Evolutionary conservation across 202 grass and related monocot genomes (phyloP).

Genomic region (Musa balbisiana): DNA sequence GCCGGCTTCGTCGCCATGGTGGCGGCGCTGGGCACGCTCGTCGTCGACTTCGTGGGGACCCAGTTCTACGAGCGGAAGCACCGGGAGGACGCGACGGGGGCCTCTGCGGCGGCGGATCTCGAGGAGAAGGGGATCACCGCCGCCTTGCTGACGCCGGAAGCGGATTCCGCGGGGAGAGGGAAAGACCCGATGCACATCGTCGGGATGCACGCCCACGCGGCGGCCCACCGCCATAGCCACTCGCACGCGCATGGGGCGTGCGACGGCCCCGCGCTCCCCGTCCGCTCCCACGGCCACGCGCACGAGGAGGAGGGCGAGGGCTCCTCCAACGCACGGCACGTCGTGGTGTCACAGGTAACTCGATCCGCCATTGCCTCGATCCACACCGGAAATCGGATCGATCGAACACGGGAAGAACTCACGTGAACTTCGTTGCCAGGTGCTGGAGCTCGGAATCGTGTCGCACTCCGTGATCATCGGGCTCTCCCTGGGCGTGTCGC

Average conservation of each 20-base stretch:
- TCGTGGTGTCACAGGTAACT: constrained; percentile 8
- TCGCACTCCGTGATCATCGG: constrained; percentile 23
- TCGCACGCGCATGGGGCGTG: background rate
- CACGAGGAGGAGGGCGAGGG: background rate
- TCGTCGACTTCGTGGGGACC: constrained; percentile 67
- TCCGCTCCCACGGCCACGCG: background rate
- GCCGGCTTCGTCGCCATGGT: constrained; percentile 76
- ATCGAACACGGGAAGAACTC: no score
- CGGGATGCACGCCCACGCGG: constrained; percentile 21
- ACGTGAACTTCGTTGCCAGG: background rate
- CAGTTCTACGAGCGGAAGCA: constrained; percentile 79
- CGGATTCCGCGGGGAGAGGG: constrained; percentile 27
- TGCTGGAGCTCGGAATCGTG: constrained; percentile 24
- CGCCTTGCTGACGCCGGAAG: background rate
- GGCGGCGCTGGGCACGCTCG: constrained; percentile 60
- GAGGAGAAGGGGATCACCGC: constrained; percentile 12
- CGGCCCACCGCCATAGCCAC: constrained; percentile 32
- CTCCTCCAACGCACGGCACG: background rate
- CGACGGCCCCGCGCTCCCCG: background rate
- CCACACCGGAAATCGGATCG: no score
- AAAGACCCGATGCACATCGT: constrained; percentile 41
- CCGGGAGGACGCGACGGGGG: constrained; percentile 29
- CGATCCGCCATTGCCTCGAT: background rate
- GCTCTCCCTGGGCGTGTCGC: constrained; percentile 17
- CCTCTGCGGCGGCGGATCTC: background rate